Evolutionary conservation across 805 yeast genomes (phyloP).

Genomic region (Ogataea kodamae): DNA sequence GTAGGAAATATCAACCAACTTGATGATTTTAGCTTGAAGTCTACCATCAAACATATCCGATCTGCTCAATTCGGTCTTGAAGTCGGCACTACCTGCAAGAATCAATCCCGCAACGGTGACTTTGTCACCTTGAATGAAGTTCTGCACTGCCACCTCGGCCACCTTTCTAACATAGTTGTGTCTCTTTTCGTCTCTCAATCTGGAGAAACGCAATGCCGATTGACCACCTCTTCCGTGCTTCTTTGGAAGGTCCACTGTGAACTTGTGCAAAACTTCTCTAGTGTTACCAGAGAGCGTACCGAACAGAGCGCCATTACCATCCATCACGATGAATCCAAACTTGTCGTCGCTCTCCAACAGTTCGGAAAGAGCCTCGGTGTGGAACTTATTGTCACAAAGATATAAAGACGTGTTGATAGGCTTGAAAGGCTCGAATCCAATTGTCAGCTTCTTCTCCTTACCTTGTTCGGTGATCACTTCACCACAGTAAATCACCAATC

Average conservation of each 20-base stretch:
- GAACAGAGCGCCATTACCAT: conserved; percentile 97
- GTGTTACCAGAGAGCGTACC: conserved; percentile 96
- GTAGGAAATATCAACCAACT: conserved; percentile 93
- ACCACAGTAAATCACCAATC: conserved; percentile 96
- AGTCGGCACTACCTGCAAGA: conserved; percentile 98
- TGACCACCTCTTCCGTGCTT: conserved; percentile 99
- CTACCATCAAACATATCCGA: conserved; percentile 93
- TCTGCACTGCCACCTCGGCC: conserved; percentile 97
- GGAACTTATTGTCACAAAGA: conserved; percentile 96
- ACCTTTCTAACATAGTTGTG: conserved; percentile 98
- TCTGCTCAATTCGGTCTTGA: conserved; percentile 88
- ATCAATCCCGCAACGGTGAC: conserved; percentile 92
- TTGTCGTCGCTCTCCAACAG: conserved; percentile 91
- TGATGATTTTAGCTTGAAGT: conserved; percentile 79
- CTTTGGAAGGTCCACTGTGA: conserved; percentile 96
- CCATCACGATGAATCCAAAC: conserved; percentile 98
- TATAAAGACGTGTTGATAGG: conserved; percentile 97
- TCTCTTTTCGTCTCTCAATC: conserved; percentile 98
- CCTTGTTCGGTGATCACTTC: conserved; percentile 97
- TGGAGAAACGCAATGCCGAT: conserved; percentile 97
- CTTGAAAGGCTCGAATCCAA: conserved; percentile 98
- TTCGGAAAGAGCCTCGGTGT: conserved; percentile 94
- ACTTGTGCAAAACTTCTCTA: conserved; percentile 92
- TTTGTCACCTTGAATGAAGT: conserved; percentile 92
- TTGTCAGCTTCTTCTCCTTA: conserved; percentile 92